These are phyloP conservation scores for Moniliella sp. DNA, from an alignment of 1,284 basidiomycete species.

Conservation along the genomic window DNA sequence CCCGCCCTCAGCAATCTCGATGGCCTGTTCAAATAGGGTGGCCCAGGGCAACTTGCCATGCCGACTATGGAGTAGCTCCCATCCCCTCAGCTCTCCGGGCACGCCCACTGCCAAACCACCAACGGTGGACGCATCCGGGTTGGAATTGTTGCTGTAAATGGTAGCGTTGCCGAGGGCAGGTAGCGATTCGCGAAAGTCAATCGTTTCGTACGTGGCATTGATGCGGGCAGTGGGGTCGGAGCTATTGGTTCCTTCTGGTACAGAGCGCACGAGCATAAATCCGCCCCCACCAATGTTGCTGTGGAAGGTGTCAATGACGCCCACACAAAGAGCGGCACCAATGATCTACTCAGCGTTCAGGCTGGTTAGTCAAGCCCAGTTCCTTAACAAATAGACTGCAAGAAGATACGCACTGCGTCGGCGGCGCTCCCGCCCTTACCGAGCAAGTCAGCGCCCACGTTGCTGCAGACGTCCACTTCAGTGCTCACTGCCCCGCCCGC, in stretches of 20 bases:
- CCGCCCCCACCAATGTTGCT: conserved; percentile 35
- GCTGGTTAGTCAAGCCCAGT: too few species aligned
- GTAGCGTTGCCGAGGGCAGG: conserved; percentile 34
- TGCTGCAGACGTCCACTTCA: conserved; percentile 35
- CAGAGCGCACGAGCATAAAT: conserved; percentile 23
- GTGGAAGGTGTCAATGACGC: conserved; percentile 34
- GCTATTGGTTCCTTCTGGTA: too few species aligned
- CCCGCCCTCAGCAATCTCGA: conserved; percentile 39
- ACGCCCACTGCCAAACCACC: conserved; percentile 30
- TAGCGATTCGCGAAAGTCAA: conserved; percentile 37
- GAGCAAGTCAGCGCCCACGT: conserved; percentile 34
- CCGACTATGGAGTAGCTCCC: conserved; percentile 22
- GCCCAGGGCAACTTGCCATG: conserved; percentile 31
- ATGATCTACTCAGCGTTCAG: conserved; percentile 13
- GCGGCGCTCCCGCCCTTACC: conserved; percentile 35
- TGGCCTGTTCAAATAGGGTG: conserved; percentile 21
- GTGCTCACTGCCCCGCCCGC: conserved; percentile 19
- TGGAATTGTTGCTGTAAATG: conserved; percentile 16
- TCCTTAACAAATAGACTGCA: neutral
- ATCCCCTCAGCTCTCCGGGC: conserved; percentile 32
- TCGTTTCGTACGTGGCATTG: conserved; percentile 26
- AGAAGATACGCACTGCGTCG: conserved; percentile 16
- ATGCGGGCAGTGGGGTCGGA: conserved; percentile 1
- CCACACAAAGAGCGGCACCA: conserved; percentile 34
- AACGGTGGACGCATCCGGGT: conserved; percentile 2